Evolutionary conservation across 2,329 filamentous ascomycete species (phyloP).

Genomic region (Pseudomassariella vexata): DNA sequence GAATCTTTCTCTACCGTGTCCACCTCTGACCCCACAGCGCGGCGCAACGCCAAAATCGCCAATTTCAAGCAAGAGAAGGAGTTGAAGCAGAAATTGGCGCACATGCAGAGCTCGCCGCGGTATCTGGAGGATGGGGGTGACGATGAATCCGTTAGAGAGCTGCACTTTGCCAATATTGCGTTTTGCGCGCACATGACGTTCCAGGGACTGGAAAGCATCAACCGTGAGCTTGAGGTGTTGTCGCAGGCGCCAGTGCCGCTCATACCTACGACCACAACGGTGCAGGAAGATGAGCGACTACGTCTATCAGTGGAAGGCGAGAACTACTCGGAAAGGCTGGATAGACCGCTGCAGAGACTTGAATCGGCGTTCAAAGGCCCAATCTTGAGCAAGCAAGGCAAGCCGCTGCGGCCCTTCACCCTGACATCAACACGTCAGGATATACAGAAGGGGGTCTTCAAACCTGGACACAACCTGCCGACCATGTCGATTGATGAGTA

Average conservation of each 20-base stretch:
- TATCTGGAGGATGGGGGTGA: slow-evolving; percentile 58
- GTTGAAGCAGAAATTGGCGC: slow-evolving; percentile 74
- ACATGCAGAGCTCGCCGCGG: slow-evolving; percentile 35
- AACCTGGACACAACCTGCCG: slow-evolving; percentile 84
- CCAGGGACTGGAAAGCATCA: slow-evolving; percentile 79
- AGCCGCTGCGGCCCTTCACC: slow-evolving; percentile 86
- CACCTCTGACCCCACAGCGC: slow-evolving; percentile 54
- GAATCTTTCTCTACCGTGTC: slow-evolving; percentile 68
- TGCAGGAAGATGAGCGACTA: slow-evolving; percentile 39
- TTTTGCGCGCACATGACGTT: slow-evolving; percentile 76
- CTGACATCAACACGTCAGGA: slow-evolving; percentile 72
- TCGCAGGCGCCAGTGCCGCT: slow-evolving; percentile 60
- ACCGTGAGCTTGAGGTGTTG: slow-evolving; percentile 78
- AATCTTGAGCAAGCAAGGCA: slow-evolving; percentile 71
- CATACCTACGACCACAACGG: slow-evolving; percentile 35
- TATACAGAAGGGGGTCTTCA: slow-evolving; percentile 75
- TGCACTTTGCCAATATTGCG: slow-evolving; percentile 70
- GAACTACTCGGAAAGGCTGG: slow-evolving; percentile 68
- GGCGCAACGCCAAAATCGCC: slow-evolving; percentile 78
- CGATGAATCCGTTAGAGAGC: slow-evolving; percentile 74
- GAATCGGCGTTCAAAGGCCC: slow-evolving; percentile 55
- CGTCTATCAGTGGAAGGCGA: slow-evolving; percentile 33
- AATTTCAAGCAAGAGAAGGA: slow-evolving; percentile 82
- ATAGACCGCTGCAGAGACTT: slow-evolving; percentile 53
- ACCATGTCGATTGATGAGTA: slow-evolving; percentile 99